A percentile compares a stretch with the other conserved stretches of the same genome.
These are phyloP conservation scores for Neopestalotiopsis clavispora DNA, from an alignment of 2,329 filamentous ascomycete species.

Conservation along the genomic window DNA sequence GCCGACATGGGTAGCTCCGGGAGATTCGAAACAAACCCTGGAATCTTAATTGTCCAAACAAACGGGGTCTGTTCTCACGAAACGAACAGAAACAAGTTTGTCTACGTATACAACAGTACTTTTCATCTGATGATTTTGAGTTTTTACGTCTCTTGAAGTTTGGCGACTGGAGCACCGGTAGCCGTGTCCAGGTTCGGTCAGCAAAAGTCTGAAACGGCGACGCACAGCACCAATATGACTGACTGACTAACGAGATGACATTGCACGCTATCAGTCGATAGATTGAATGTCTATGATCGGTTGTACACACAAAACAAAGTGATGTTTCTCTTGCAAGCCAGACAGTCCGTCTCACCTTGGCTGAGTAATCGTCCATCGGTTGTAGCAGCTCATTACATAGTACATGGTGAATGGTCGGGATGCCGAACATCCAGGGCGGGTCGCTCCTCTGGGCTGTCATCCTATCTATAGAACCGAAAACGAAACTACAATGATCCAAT, in stretches of 20 bases:
- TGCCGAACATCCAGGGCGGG: not conserved
- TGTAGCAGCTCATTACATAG: not conserved
- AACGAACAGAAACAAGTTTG: conserved; percentile 14
- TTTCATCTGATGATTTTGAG: not conserved
- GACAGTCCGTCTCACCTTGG: not conserved
- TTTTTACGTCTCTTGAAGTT: too few species aligned
- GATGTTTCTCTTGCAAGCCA: not conserved
- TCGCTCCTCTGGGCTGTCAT: not conserved
- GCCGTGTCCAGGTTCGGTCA: not conserved
- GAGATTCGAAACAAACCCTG: conserved; percentile 16
- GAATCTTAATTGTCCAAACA: conserved; percentile 15
- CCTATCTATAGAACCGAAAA: not conserved
- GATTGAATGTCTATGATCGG: too few species aligned
- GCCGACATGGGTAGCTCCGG: conserved; percentile 16
- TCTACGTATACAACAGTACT: not conserved
- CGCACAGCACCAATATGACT: conserved; percentile 5
- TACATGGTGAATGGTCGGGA: not conserved
- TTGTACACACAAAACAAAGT: too few species aligned
- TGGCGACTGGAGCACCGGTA: not conserved
- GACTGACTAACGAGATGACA: not conserved
- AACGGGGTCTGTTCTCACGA: conserved; percentile 14
- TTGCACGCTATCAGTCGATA: too few species aligned
- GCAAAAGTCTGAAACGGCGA: conserved; percentile 9
- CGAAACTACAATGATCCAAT: not conserved
- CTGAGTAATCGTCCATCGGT: not conserved